phyloP scores from a whole-genome alignment of 768 basidiomycete genomes.

The Agaricus bisporus region DNA sequence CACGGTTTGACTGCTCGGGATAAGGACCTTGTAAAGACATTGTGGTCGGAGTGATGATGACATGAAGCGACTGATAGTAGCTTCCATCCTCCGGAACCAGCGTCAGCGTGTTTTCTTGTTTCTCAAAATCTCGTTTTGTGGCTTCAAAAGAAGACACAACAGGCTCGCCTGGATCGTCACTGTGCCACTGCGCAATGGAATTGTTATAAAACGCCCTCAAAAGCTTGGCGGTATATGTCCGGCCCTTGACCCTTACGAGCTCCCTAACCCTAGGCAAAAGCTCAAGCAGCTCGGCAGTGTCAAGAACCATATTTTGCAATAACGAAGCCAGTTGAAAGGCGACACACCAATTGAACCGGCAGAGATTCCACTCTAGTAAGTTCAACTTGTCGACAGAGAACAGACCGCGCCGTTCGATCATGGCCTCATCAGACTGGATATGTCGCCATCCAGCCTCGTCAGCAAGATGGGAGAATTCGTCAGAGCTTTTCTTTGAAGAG shows the following conservation, averaged over 20 bases:
- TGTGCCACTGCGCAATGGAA: conserved; percentile 20
- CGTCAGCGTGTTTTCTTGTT: conserved; percentile 16
- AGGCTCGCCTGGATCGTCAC: conserved; percentile 20
- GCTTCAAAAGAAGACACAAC: conserved; percentile 26
- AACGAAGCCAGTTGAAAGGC: conserved; percentile 55
- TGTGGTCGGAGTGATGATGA: conserved; percentile 15
- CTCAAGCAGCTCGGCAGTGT: conserved; percentile 42
- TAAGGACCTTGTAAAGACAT: conserved; percentile 12
- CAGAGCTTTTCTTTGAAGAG: conserved; percentile 23
- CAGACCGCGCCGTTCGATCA: conserved; percentile 32
- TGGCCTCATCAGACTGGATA: conserved; percentile 28
- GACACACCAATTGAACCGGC: conserved; percentile 38
- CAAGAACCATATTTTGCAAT: conserved; percentile 33
- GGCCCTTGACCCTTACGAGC: conserved; percentile 24
- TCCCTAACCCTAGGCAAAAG: conserved; percentile 30
- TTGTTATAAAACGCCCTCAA: conserved; percentile 31
- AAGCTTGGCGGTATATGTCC: conserved; percentile 29
- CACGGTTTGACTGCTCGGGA: conserved; percentile 15
- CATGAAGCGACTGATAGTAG: conserved; percentile 24
- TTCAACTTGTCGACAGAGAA: conserved; percentile 34
- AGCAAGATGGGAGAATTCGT: conserved; percentile 32
- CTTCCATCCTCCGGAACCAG: conserved; percentile 26
- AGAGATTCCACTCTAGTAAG: conserved; percentile 26
- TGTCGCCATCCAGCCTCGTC: conserved; percentile 31
- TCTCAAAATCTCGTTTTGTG: conserved; percentile 20